Evolutionary conservation across 2,329 filamentous ascomycete species (phyloP).

Genomic region (Zymoseptoria crescenta): DNA sequence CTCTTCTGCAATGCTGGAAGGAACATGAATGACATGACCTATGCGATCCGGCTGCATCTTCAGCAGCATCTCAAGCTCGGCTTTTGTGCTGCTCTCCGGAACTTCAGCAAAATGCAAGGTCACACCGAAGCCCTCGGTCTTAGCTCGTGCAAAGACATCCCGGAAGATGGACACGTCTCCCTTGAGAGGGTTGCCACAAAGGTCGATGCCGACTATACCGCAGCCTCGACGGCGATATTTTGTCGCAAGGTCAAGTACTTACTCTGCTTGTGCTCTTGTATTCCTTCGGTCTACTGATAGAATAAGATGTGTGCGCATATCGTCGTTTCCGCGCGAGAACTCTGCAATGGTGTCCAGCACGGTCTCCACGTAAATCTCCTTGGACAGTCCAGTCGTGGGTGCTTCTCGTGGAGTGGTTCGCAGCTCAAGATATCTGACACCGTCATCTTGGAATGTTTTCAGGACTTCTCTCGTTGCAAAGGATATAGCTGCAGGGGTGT

Average conservation of each 20-base stretch:
- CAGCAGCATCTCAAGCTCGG: slow-evolving; percentile 58
- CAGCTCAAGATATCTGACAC: slow-evolving; percentile 70
- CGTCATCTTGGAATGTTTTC: slow-evolving; percentile 58
- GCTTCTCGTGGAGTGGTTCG: slow-evolving; percentile 69
- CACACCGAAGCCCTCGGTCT: slow-evolving; percentile 48
- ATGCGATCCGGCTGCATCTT: slow-evolving; percentile 59
- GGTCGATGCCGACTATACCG: slow-evolving; percentile 64
- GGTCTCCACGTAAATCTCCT: slow-evolving; percentile 55
- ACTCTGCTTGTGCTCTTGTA: slow-evolving; percentile 49
- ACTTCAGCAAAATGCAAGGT: slow-evolving; percentile 76
- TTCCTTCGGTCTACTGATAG: slow-evolving; percentile 67
- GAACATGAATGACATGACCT: slow-evolving; percentile 72
- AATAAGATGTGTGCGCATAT: slow-evolving; percentile 47
- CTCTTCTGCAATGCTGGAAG: slow-evolving; percentile 49
- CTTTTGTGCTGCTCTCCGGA: slow-evolving; percentile 46
- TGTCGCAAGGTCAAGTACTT: slow-evolving; percentile 57
- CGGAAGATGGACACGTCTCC: slow-evolving; percentile 55
- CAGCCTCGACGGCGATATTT: slow-evolving; percentile 36
- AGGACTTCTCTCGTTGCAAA: slow-evolving; percentile 60
- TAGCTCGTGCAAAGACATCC: slow-evolving; percentile 52
- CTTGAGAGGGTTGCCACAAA: slow-evolving; percentile 66
- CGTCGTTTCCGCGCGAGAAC: slow-evolving; percentile 21
- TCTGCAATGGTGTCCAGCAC: slow-evolving; percentile 59
- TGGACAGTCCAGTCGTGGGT: slow-evolving; percentile 46
- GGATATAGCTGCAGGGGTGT: slow-evolving; percentile 45